Evolutionary conservation across 2,329 filamentous ascomycete genomes (phyloP).

Genomic region (Diaporthe citri): DNA sequence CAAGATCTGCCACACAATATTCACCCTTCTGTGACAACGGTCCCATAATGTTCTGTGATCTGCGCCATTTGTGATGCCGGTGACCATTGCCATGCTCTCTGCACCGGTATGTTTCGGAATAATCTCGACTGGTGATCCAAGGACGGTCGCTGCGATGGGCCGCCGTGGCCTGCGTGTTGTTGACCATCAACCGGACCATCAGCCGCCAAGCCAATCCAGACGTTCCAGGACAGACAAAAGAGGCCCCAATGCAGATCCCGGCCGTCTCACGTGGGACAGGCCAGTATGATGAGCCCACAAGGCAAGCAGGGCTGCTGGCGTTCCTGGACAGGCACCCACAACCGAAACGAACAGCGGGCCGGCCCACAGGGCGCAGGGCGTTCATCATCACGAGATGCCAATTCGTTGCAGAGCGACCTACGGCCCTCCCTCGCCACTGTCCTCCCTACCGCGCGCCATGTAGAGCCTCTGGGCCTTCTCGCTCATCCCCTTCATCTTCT

Average conservation of each 20-base stretch:
- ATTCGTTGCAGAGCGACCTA: background rate
- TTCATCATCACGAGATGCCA: background rate
- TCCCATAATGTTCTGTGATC: background rate
- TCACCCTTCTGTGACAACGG: background rate
- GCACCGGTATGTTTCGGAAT: too few relatives aligned
- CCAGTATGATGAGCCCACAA: background rate
- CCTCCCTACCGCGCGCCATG: slow-evolving; percentile 28
- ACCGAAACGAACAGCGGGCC: background rate
- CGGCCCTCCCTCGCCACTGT: background rate
- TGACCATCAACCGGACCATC: background rate
- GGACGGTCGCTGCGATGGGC: background rate
- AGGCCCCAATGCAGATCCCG: background rate
- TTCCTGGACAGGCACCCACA: background rate
- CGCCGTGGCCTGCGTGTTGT: background rate
- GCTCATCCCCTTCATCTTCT: slow-evolving; percentile 34
- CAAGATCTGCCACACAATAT: background rate
- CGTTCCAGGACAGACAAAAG: background rate
- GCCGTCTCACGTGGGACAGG: background rate
- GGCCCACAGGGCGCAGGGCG: background rate
- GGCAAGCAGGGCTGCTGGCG: background rate
- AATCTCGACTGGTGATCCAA: too few relatives aligned
- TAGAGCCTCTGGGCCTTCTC: slow-evolving; percentile 31
- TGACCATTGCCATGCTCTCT: background rate
- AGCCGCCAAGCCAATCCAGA: background rate
- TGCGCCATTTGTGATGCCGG: background rate